A percentile compares a stretch with the other conserved stretches of the same genome.
Conservation (phyloP, 1,284 basidiomycete species). For the Tylopilus sp. region DNA sequence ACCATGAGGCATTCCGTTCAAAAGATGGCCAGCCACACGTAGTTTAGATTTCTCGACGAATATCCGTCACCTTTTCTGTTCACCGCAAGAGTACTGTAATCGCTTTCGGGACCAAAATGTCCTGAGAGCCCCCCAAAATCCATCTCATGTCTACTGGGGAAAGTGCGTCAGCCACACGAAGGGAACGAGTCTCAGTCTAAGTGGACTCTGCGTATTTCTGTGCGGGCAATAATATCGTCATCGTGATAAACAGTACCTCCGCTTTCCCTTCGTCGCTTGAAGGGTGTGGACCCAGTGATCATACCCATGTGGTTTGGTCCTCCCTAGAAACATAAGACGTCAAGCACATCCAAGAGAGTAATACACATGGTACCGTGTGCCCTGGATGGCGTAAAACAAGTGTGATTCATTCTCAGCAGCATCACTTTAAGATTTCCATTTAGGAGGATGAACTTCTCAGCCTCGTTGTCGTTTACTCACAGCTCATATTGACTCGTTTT, state of each 20-base stretch:
- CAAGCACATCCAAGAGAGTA: background rate
- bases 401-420: constrained; percentile 24
- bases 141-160: background rate
- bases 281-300: constrained; percentile 25
- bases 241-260: background rate
- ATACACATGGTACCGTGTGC: background rate
- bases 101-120: no score
- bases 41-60: no score
- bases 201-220: background rate
- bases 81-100: no score
- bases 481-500: constrained; percentile 44
- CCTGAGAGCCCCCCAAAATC: background rate
- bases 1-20: no score
- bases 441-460: constrained; percentile 42
- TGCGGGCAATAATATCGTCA: background rate
- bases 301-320: constrained; percentile 35
- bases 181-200: background rate
- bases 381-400: constrained; percentile 44
- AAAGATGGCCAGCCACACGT: no score
- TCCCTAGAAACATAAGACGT: constrained; percentile 17
- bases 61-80: no score
- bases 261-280: constrained; percentile 1
- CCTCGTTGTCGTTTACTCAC: constrained; percentile 44
- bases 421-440: constrained; percentile 34
- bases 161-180: background rate